A percentile compares a stretch with the other conserved stretches of the same genome.
phyloP scores from a whole-genome alignment of 768 basidiomycete genomes.

The Kwoniella dendrophila region DNA sequence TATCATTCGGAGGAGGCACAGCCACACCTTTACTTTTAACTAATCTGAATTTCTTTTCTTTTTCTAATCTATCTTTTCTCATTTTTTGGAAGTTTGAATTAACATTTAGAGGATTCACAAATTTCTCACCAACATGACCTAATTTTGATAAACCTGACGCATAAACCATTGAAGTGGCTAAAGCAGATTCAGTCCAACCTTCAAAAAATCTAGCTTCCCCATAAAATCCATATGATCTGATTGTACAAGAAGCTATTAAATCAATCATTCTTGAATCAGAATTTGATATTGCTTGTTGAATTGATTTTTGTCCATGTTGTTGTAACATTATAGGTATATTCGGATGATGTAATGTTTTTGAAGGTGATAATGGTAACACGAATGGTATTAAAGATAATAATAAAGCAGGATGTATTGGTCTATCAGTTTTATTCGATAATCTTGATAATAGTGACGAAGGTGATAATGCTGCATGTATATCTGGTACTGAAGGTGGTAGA shows the following conservation, averaged over 20 bases:
- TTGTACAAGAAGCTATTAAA: conserved; percentile 24
- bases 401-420: conserved; percentile 17
- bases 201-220: conserved; percentile 30
- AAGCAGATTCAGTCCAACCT: conserved; percentile 30
- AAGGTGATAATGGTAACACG: conserved; percentile 31
- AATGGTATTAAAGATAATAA: conserved; percentile 18
- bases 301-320: neutral
- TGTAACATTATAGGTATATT: conserved; percentile 16
- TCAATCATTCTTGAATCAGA: conserved; percentile 41
- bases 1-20: conserved; percentile 16
- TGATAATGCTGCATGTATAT: conserved; percentile 19
- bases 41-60: conserved; percentile 23
- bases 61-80: neutral
- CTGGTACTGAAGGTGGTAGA: conserved; percentile 15
- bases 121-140: conserved; percentile 21
- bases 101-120: conserved; percentile 6
- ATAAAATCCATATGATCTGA: conserved; percentile 20
- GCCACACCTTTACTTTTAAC: conserved; percentile 25
- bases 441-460: conserved; percentile 28
- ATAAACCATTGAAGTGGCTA: conserved; percentile 13
- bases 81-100: neutral
- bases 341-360: neutral
- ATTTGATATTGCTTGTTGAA: conserved; percentile 13
- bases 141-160: conserved; percentile 38
- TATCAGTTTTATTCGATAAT: conserved; percentile 10